A percentile compares a stretch with the other conserved stretches of the same genome.
Conservation (phyloP, 2,329 filamentous ascomycete species). For the Daldinia eschscholtzii region DNA sequence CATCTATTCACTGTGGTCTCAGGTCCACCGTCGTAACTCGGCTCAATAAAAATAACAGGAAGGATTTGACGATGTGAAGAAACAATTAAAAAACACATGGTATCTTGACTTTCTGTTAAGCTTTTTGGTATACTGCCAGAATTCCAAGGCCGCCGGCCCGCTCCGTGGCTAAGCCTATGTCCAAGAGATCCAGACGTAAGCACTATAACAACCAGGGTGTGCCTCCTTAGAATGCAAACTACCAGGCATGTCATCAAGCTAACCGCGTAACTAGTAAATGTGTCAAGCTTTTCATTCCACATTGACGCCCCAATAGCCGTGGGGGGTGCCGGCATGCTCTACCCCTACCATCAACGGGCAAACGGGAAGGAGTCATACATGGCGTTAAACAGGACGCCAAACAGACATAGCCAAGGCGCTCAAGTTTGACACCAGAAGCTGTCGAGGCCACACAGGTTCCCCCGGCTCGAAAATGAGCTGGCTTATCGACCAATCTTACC, state of each 20-base stretch:
- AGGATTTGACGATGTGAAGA: not conserved
- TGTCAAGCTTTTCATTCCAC: constrained; percentile 1
- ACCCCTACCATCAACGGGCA: not conserved
- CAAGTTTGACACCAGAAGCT: not conserved
- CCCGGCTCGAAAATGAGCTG: not conserved
- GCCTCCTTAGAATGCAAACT: not conserved
- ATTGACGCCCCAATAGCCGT: not conserved
- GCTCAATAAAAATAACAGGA: not conserved
- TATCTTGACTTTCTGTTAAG: not conserved
- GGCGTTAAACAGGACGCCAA: not conserved
- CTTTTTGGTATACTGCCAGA: not conserved
- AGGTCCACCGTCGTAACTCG: not conserved
- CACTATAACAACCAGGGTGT: not conserved
- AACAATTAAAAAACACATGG: not conserved
- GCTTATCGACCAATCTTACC: too few relatives aligned
- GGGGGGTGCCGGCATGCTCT: not conserved
- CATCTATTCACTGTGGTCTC: not conserved
- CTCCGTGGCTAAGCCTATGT: not conserved
- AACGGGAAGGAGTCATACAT: not conserved
- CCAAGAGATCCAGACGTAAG: not conserved
- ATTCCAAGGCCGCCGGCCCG: not conserved
- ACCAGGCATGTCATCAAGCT: not conserved
- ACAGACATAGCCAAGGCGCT: not conserved
- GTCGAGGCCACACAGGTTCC: not conserved
- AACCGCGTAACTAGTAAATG: not conserved